Base-by-base conservation (phyloP, 1,139 yeast species). In the Nakaseomyces bracarensis region DNA sequence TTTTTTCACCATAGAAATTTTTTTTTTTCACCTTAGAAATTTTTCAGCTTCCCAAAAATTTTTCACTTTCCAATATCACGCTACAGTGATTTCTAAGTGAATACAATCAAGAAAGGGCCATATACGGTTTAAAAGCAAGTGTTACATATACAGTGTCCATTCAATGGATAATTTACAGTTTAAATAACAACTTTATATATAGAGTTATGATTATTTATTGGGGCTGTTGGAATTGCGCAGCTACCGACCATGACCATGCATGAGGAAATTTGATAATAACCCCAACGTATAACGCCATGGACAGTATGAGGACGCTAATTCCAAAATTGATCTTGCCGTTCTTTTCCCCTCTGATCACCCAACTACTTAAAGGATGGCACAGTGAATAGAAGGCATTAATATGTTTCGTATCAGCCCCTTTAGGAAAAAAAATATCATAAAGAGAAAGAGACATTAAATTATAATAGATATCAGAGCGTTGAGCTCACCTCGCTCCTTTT, bases 311-410 rank as follows among this genome's bases (percentile, higher is more conserved):
- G 61, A 57, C 61, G 61, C 54, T 51, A 52, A 49, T 47, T 58
- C 44, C 20, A 40, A 39, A 30, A 37, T 55, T 46, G 35, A 35
- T 57, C 61, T 57, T 44, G 61, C 61, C 40, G 54, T 55, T 54
- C 60, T 55, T 57, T 57, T 57, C 61, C 61, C 61, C 61, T 57
- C 60, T 55, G 58, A 42, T 56, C 61, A 57, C 48, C 59, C 53
- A 56, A 52, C 49, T 47, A 38, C 27, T 41, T 36, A 37, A 46
- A 40, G 50, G 59, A 53, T 56, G 61, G 60, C 58, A 55, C 58
- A 57, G 61, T 55, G 60, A 57, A 57, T 57, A 56, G 61, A 56
- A 55, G 49, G 61, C 61, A 44, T 55, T 55, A 57, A 60, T 55
- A 57, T 56, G 34, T 38, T 29, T 38, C 40, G 35, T 60, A 33